Conservation (phyloP, 352 stramenopile species). For the Pythium pectinolyticum region DNA sequence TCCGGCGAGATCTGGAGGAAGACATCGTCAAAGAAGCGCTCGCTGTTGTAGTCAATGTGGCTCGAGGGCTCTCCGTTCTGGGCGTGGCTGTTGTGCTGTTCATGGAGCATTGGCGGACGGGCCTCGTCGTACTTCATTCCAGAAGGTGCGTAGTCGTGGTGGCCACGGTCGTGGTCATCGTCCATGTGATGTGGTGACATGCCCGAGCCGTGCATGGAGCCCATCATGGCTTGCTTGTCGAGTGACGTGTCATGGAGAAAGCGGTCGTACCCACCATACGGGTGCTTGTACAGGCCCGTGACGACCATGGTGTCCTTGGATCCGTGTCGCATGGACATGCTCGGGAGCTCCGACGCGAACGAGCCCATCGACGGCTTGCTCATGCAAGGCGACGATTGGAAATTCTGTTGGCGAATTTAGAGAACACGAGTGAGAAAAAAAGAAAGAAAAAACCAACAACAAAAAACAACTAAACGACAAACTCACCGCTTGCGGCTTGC, state of each 20-base stretch:
- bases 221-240: conserved; percentile 12
- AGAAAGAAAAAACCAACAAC: conserved; percentile 10
- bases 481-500: conserved; percentile 46
- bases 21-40: conserved; percentile 76
- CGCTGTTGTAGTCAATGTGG: conserved; percentile 67
- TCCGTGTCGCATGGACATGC: conserved; percentile 19
- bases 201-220: too few species aligned
- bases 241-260: conserved; percentile 29
- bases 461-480: conserved; percentile 21
- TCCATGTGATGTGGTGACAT: conserved; percentile 27
- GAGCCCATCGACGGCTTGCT: conserved; percentile 2
- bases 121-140: conserved; percentile 61
- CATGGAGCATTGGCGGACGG: conserved; percentile 38
- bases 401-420: conserved; percentile 10
- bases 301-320: conserved; percentile 13
- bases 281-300: conserved; percentile 27
- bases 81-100: background rate
- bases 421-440: conserved; percentile 22
- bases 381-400: conserved; percentile 6
- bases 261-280: conserved; percentile 34
- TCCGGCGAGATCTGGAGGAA: conserved; percentile 78
- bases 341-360: conserved; percentile 23
- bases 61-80: conserved; percentile 46
- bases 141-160: conserved; percentile 38
- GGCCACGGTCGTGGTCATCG: conserved; percentile 29